These are phyloP conservation scores for Phylloporus rhodoxanthus DNA, from an alignment of 768 basidiomycete genomes.

Conservation along the genomic window DNA sequence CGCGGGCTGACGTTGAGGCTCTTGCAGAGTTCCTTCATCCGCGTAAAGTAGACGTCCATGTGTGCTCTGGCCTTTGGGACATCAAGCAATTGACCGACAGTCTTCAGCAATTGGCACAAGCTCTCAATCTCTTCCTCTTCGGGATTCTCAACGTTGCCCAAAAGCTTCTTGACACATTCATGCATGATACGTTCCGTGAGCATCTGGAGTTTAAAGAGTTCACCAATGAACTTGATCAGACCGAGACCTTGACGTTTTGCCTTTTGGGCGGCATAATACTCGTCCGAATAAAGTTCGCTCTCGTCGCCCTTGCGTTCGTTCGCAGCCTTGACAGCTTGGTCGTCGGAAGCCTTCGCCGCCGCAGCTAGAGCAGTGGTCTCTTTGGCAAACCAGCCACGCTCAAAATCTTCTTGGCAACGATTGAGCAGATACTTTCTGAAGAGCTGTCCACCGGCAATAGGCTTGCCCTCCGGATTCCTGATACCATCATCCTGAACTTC, in stretches of 20 bases:
- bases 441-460: conserved; percentile 87
- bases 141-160: conserved; percentile 89
- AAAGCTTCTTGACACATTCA: conserved; percentile 93
- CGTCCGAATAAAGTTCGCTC: conserved; percentile 82
- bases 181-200: conserved; percentile 97
- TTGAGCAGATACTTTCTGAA: conserved; percentile 97
- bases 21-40: conserved; percentile 80
- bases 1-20: conserved; percentile 73
- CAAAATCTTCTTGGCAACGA: conserved; percentile 96
- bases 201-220: conserved; percentile 99
- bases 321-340: conserved; percentile 69
- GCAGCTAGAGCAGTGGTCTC: conserved; percentile 85
- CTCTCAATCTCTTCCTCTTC: conserved; percentile 98
- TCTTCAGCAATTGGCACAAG: conserved; percentile 86
- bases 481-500: conserved; percentile 88
- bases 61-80: conserved; percentile 73
- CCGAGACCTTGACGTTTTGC: conserved; percentile 96
- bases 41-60: conserved; percentile 89
- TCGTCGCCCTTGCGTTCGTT: conserved; percentile 55
- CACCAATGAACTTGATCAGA: conserved; percentile 96
- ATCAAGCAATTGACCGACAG: conserved; percentile 82
- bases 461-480: conserved; percentile 73
- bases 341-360: conserved; percentile 77
- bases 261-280: conserved; percentile 94
- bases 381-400: conserved; percentile 89